Evolutionary conservation across 2,329 filamentous ascomycete genomes (phyloP), one percentile per base, ranked within the genome.

Genomic region (Neofusicoccum parvum): DNA sequence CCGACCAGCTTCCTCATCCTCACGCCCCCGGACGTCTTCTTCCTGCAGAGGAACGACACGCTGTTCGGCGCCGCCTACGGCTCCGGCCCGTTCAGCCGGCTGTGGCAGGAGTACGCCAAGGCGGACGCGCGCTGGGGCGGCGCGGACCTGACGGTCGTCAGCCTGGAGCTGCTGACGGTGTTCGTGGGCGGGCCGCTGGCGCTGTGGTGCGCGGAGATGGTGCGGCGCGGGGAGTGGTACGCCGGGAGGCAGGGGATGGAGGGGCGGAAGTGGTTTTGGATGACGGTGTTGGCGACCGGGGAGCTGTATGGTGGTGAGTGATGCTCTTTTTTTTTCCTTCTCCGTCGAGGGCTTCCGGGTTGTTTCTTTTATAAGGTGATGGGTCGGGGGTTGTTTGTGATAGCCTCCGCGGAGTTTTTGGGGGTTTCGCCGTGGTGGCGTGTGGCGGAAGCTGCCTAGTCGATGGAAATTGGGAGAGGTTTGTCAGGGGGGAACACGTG

Each of bases 101-200:
- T 89, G 66, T 90, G 87, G 87, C 85, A 87, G 75, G 87, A 89
- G 75, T 90, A 90, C 74, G 86, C 85, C 5, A 87, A 87, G 74
- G 87, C 87, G 20, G 87, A 90, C 73, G 79, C 77, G 68, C 78
- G 87, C 67, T 89, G 87, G 87, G 85, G 82, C 10, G 83, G 81
- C 6, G 82, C 82, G 10, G 87, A 90, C 72, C 67, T 87, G 66
- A 86, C 81, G 1, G 83, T 89, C 41, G 81, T 90, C 54, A 83
- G 81, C 49, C 72, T 89, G 66, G 87, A 90, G 74, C 67, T 89
- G 14, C 74, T 90, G 73, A 90, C 87, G 0, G 87, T 89, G 1
- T 80, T 85, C 39, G 74, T 87, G 14, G 86, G 82, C 2, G 87
- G 85, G 0, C 87, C 87, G 17, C 76, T 87, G 49, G 86, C 86